These are phyloP conservation scores for Ceratopteris richardii DNA, from an alignment of 75 land plant genomes.

Conservation along the genomic window DNA sequence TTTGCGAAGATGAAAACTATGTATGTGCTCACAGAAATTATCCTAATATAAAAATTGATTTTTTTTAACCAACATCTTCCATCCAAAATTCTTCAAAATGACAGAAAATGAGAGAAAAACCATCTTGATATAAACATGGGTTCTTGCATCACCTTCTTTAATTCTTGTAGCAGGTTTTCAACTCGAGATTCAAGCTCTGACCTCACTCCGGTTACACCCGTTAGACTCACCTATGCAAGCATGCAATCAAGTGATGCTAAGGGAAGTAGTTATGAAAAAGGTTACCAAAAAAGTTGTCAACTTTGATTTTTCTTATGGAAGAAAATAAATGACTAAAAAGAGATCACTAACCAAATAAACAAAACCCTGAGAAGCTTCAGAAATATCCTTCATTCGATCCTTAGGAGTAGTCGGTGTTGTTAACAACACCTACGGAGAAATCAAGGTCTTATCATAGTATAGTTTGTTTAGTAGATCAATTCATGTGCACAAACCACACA, in stretches of 20 bases:
- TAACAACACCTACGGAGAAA: conserved; percentile 51
- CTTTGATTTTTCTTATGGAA: too few species aligned
- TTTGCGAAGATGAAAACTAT: too few species aligned
- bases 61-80: too few species aligned
- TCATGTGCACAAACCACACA: too few species aligned
- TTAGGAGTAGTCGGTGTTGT: conserved; percentile 94
- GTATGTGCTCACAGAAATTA: too few species aligned
- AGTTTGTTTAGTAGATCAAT: too few species aligned
- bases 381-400: conserved; percentile 68
- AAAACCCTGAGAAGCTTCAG: conserved; percentile 82
- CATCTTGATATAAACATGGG: too few species aligned
- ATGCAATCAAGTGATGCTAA: background rate
- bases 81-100: too few species aligned
- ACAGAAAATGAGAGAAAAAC: too few species aligned
- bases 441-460: too few species aligned
- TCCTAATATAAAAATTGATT: too few species aligned
- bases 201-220: conserved; percentile 88
- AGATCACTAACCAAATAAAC: conserved; percentile 60
- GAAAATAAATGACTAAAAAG: too few species aligned
- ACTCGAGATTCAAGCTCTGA: conserved; percentile 43
- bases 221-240: conserved; percentile 62
- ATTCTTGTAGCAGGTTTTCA: conserved; percentile 44
- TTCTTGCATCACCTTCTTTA: conserved; percentile 89
- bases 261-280: background rate
- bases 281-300: background rate